These are phyloP conservation scores for Thecaphora thlaspeos DNA, from an alignment of 1,284 basidiomycete genomes.

Conservation along the genomic window DNA sequence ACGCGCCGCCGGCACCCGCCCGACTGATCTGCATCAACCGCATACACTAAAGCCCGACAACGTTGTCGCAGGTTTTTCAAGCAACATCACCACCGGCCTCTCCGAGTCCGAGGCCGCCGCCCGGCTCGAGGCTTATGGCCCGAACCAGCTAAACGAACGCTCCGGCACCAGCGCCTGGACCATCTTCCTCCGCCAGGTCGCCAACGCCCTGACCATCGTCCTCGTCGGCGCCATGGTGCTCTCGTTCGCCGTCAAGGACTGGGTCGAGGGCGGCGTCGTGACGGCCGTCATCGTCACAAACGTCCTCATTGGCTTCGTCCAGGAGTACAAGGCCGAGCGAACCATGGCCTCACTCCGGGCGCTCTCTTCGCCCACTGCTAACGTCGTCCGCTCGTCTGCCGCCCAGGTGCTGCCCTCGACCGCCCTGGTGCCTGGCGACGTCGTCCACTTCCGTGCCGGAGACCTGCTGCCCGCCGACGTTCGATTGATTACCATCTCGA, in stretches of 20 bases:
- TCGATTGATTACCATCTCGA: slow-evolving; percentile 42
- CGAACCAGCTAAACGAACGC: slow-evolving; percentile 42
- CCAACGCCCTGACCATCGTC: slow-evolving; percentile 49
- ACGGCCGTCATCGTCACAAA: slow-evolving; percentile 62
- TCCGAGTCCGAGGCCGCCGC: slow-evolving; percentile 22
- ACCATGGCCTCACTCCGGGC: slow-evolving; percentile 50
- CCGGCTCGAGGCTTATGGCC: slow-evolving; percentile 28
- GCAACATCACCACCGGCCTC: slow-evolving; percentile 34
- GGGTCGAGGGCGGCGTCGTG: slow-evolving; percentile 68
- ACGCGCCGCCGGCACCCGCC: slow-evolving; percentile 38
- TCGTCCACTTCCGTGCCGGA: slow-evolving; percentile 59
- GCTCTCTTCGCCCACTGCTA: slow-evolving; percentile 45
- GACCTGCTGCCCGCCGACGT: slow-evolving; percentile 49
- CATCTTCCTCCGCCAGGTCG: slow-evolving; percentile 49
- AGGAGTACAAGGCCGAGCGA: slow-evolving; percentile 51
- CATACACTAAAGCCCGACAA: slow-evolving; percentile 40
- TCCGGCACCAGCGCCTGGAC: slow-evolving; percentile 39
- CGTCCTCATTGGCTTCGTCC: slow-evolving; percentile 47
- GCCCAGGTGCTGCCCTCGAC: slow-evolving; percentile 22
- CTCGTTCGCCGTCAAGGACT: slow-evolving; percentile 64
- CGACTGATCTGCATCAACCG: slow-evolving; percentile 48
- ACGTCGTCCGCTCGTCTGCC: slow-evolving; percentile 31
- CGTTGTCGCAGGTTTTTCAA: slow-evolving; percentile 29
- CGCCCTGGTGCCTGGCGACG: slow-evolving; percentile 61
- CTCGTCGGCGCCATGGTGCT: slow-evolving; percentile 66